Evolutionary conservation across 2,329 filamentous ascomycete genomes (phyloP).

Genomic region (Plectosphaerella cucumerina): DNA sequence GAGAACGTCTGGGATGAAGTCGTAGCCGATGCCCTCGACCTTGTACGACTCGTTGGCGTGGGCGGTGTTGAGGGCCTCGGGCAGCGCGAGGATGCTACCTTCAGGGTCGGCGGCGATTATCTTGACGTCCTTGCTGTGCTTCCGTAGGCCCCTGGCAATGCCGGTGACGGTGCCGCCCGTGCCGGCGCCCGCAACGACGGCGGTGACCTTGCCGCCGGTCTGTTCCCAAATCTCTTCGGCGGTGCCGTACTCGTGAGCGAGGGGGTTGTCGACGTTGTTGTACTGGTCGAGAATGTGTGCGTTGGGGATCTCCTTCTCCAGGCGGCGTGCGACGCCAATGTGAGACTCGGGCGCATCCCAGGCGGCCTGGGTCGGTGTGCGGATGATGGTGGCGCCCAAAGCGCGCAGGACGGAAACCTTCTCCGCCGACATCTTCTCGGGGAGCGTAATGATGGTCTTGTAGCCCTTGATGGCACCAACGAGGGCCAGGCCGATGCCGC

Average conservation of each 20-base stretch:
- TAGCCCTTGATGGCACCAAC: constrained; percentile 96
- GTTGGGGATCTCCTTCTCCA: constrained; percentile 94
- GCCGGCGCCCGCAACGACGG: constrained; percentile 85
- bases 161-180: constrained; percentile 96
- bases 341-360: constrained; percentile 94
- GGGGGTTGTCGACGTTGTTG: constrained; percentile 83
- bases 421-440: constrained; percentile 98
- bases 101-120: constrained; percentile 90
- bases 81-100: constrained; percentile 85
- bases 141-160: constrained; percentile 76
- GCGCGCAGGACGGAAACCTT: constrained; percentile 94
- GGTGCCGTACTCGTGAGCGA: constrained; percentile 90
- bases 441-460: constrained; percentile 96
- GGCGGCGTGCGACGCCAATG: constrained; percentile 85
- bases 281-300: constrained; percentile 98
- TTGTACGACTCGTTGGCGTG: constrained; percentile 85
- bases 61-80: constrained; percentile 73
- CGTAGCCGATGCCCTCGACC: constrained; percentile 97
- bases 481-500: constrained; percentile 87
- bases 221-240: constrained; percentile 96
- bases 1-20: constrained; percentile 94
- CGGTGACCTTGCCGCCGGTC: constrained; percentile 76
- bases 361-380: constrained; percentile 92
- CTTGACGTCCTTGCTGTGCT: constrained; percentile 82
- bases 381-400: constrained; percentile 93